These are phyloP conservation scores for Penicillium sp. DNA, from an alignment of 2,329 filamentous ascomycete genomes.

Conservation along the genomic window DNA sequence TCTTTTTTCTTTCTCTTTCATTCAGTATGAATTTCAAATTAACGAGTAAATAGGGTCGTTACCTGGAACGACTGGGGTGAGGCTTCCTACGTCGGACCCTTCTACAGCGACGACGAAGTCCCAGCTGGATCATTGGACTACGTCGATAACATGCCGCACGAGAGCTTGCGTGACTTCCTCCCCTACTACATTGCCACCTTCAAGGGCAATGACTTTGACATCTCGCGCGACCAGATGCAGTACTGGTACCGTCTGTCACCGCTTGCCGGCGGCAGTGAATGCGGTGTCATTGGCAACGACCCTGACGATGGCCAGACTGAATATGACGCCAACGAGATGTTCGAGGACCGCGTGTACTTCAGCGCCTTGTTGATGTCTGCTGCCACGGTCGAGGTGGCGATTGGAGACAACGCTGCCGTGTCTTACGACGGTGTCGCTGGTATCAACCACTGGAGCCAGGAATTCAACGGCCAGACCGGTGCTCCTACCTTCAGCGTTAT, in stretches of 20 bases:
- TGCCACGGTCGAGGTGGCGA: constrained; percentile 27
- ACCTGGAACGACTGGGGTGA: constrained; percentile 62
- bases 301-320: constrained; percentile 24
- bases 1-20: background rate
- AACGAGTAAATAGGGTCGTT: constrained; percentile 41
- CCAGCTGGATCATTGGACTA: constrained; percentile 43
- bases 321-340: constrained; percentile 23
- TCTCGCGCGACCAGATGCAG: constrained; percentile 21
- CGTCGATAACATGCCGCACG: constrained; percentile 27
- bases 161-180: constrained; percentile 29
- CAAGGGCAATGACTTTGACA: constrained; percentile 11
- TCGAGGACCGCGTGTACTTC: constrained; percentile 31
- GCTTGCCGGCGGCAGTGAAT: constrained; percentile 21
- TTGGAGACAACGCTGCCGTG: constrained; percentile 23
- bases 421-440: constrained; percentile 20
- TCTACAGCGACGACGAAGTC: constrained; percentile 42
- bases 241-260: constrained; percentile 35
- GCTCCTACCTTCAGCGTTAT: constrained; percentile 24
- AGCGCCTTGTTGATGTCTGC: constrained; percentile 24
- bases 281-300: constrained; percentile 33
- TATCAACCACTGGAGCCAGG: constrained; percentile 31
- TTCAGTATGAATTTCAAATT: background rate
- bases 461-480: constrained; percentile 29
- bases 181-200: constrained; percentile 35
- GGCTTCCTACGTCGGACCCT: constrained; percentile 55